Evolutionary conservation across 208 protist species (phyloP), one percentile per base, ranked within the genome.

Genomic region (Crithidia bombi): DNA sequence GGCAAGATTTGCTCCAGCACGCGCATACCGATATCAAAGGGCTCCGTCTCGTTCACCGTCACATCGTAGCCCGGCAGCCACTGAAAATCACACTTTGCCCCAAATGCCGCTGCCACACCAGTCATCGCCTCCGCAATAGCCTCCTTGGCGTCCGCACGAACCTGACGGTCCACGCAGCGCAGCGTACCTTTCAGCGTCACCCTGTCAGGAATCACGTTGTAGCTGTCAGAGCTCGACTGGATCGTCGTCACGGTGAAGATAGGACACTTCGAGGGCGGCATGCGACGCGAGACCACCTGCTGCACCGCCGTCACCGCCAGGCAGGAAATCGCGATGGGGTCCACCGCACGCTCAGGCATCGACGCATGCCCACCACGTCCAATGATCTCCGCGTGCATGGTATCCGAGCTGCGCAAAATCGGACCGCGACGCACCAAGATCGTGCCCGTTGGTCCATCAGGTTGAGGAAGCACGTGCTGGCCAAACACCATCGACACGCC

Each of bases 401-500:
- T 69, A 57, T 85, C 69, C 2, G 46, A 55, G 43, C 75, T 73
- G 50, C 64, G 44, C 17, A 68, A 63, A 17, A 88, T 62, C 1
- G 69, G 38, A 2, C 85, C 85, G 5, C 23, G 25, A 14, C 71
- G 69, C 50, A 77, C 68, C 28, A 69, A 17, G 17, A 81, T 57
- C 0, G 46, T 55, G 0, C 68, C 63, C 9, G 78, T 68, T 17
- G 61, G 79, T 3, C 65, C 74, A n/a, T 64, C 17, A 14, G 56
- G 49, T 3, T 51, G 19, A 9, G 76, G 77, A 2, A 72, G 50
- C 32, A 85, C 71, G 69, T 79, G 72, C 47, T 81, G 43, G 3
- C 72, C 86, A 62, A 91, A 91, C 39, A 81, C 75, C 69, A 82
- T 84, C 39, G 73, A 65, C 23, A 91, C 82, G n/a, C 82, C 82